phyloP scores from a whole-genome alignment of 768 basidiomycete species.

The Amylocystis lapponica region DNA sequence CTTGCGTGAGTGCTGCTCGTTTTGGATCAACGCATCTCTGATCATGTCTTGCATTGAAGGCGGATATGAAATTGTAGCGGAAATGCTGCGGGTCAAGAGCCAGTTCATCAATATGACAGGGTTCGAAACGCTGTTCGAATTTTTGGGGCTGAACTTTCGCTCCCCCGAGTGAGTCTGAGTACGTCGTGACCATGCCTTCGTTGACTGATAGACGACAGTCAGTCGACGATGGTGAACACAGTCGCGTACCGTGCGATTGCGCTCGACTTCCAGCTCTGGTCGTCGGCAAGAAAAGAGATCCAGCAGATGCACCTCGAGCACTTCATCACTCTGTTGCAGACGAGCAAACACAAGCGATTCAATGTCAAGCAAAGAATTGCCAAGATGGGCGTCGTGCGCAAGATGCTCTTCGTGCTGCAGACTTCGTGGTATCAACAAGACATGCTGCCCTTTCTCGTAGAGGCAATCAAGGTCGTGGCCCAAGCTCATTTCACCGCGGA shows the following conservation, averaged over 20 bases:
- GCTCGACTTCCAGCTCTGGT: conserved; percentile 90
- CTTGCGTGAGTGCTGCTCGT: conserved; percentile 49
- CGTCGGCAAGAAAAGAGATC: conserved; percentile 62
- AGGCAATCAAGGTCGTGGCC: conserved; percentile 55
- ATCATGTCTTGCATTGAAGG: conserved; percentile 35
- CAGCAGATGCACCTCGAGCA: conserved; percentile 77
- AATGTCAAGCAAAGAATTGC: conserved; percentile 69
- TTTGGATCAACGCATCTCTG: background rate
- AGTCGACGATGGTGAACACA: conserved; percentile 77
- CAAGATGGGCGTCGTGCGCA: conserved; percentile 67
- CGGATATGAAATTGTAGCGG: conserved; percentile 83
- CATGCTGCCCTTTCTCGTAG: conserved; percentile 42
- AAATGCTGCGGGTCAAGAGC: conserved; percentile 66
- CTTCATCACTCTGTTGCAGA: conserved; percentile 66
- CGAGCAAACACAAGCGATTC: conserved; percentile 71
- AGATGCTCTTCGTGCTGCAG: conserved; percentile 77
- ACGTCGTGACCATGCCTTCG: background rate
- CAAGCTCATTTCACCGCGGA: conserved; percentile 66
- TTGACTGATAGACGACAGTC: conserved; percentile 37
- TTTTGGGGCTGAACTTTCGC: conserved; percentile 79
- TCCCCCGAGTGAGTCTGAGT: conserved; percentile 65
- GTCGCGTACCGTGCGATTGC: conserved; percentile 80
- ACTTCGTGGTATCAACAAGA: conserved; percentile 68
- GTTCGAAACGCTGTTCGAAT: conserved; percentile 81
- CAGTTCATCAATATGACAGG: conserved; percentile 71